Percentiles rank a stretch among this genome's conserved stretches.
These are phyloP conservation scores for Kwoniella mangroviensis DNA, from an alignment of 768 basidiomycete species.

Conservation along the genomic window DNA sequence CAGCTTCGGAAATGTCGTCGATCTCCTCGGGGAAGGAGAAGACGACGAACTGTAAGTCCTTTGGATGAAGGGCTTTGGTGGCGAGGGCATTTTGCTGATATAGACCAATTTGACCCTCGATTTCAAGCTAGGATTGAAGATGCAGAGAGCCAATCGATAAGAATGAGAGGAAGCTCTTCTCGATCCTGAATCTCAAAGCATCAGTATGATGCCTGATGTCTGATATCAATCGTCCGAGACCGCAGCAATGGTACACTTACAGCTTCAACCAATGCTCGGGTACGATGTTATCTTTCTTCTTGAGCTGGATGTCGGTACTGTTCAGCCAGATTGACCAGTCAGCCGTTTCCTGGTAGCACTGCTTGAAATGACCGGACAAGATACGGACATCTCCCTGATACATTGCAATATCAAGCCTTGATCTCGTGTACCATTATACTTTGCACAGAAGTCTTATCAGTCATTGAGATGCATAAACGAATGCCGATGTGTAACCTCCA, in stretches of 20 bases:
- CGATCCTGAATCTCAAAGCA: conserved; percentile 7
- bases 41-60: conserved; percentile 1
- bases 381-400: too few relatives aligned
- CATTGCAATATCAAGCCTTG: too few relatives aligned
- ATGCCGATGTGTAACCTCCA: too few relatives aligned
- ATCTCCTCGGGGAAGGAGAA: conserved; percentile 8
- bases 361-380: neutral
- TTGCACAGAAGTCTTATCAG: too few relatives aligned
- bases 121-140: conserved; percentile 1
- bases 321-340: neutral
- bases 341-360: neutral
- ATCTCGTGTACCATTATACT: too few relatives aligned
- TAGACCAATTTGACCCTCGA: conserved; percentile 12
- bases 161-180: conserved; percentile 6
- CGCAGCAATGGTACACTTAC: neutral
- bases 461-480: neutral
- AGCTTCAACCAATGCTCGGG: conserved; percentile 4
- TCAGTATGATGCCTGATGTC: too few relatives aligned
- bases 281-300: neutral
- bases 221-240: too few relatives aligned
- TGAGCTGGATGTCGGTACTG: neutral
- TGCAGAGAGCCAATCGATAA: neutral
- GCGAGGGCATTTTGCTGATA: neutral
- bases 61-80: neutral
- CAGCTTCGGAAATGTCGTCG: neutral